A percentile compares a stretch with the other conserved stretches of the same genome.
These are phyloP conservation scores for Trametes coccinea DNA, from an alignment of 768 basidiomycete species.

Conservation along the genomic window DNA sequence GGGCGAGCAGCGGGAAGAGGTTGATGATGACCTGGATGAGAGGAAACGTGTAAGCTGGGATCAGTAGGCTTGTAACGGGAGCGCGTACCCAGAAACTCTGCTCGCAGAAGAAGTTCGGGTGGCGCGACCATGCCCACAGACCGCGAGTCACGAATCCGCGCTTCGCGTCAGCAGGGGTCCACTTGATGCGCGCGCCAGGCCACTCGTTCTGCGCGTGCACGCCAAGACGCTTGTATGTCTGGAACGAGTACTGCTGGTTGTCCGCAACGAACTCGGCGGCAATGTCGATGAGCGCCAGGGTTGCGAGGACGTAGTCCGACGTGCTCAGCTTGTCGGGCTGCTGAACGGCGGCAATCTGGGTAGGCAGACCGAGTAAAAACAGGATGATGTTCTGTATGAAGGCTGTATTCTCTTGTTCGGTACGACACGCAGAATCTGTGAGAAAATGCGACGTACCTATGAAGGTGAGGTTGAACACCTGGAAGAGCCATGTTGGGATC, in stretches of 20 bases:
- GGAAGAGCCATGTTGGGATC: constrained; percentile 55
- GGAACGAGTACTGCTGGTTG: constrained; percentile 88
- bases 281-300: constrained; percentile 58
- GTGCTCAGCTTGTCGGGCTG: constrained; percentile 51
- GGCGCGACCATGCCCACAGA: constrained; percentile 83
- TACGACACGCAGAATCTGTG: neutral
- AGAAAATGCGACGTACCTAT: constrained; percentile 47
- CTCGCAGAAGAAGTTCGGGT: constrained; percentile 93
- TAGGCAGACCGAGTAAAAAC: constrained; percentile 65
- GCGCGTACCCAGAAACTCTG: constrained; percentile 80
- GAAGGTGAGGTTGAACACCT: constrained; percentile 68
- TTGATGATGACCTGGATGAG: constrained; percentile 63
- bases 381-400: constrained; percentile 81
- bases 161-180: constrained; percentile 65
- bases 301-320: constrained; percentile 65
- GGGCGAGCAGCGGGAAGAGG: constrained; percentile 60
- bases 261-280: constrained; percentile 81
- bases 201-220: constrained; percentile 51
- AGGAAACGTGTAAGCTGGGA: neutral
- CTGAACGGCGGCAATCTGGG: constrained; percentile 54
- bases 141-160: constrained; percentile 87
- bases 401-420: constrained; percentile 41
- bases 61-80: neutral
- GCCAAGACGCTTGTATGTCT: constrained; percentile 68
- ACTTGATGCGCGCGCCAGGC: constrained; percentile 63